These are phyloP conservation scores for Saprolegnia parasitica DNA, from an alignment of 352 stramenopile genomes.

Conservation along the genomic window DNA sequence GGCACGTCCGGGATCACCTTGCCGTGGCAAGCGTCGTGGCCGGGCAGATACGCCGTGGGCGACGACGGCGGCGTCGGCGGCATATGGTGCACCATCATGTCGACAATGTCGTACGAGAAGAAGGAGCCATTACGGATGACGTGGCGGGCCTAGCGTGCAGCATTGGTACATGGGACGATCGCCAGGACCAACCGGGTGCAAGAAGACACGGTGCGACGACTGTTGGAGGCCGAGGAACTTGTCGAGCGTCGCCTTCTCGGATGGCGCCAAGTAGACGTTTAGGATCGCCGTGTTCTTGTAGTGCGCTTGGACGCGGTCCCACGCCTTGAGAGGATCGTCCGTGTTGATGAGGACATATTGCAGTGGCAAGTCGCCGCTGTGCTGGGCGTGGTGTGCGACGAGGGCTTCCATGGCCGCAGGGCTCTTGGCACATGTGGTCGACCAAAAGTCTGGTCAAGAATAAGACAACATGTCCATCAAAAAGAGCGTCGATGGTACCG, in stretches of 20 bases:
- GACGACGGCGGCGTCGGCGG: neutral
- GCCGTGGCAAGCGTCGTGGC: neutral
- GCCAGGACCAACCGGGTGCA: neutral
- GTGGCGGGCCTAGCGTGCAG: neutral
- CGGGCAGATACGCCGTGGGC: neutral
- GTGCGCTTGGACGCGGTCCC: conserved; percentile 6
- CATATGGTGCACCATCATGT: neutral
- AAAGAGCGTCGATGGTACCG: neutral
- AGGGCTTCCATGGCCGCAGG: conserved; percentile 9
- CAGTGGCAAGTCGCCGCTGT: neutral
- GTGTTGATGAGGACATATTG: conserved; percentile 28
- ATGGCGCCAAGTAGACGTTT: neutral
- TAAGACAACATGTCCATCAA: neutral
- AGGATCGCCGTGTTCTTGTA: neutral
- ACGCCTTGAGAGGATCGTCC: conserved; percentile 13
- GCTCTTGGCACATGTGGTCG: conserved; percentile 7
- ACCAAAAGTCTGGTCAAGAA: conserved; percentile 15
- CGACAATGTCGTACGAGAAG: conserved; percentile 1
- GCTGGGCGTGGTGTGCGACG: neutral
- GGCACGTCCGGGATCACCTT: neutral
- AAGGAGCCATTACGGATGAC: neutral
- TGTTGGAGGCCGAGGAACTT: conserved; percentile 15
- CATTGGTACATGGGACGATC: neutral
- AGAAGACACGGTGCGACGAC: conserved; percentile 1
- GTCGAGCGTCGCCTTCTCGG: conserved; percentile 10